These are phyloP conservation scores for Herpetomonas samuelpessoai DNA, from an alignment of 208 protist genomes.

Conservation along the genomic window DNA sequence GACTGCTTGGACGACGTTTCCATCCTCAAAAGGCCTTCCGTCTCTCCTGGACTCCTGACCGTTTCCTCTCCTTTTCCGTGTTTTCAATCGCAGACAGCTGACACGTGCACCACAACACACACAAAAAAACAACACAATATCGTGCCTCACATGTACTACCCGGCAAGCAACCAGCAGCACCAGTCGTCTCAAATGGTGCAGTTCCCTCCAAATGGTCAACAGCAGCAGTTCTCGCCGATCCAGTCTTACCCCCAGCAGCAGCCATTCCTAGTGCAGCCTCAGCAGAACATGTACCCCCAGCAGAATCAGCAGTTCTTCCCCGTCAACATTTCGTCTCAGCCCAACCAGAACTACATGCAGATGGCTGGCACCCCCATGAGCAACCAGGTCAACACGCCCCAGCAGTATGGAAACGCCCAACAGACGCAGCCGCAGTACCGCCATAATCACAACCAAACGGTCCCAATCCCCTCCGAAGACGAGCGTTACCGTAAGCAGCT, in stretches of 20 bases:
- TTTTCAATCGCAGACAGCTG: not conserved
- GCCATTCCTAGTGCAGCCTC: slow-evolving; percentile 27
- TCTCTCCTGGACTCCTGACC: too few relatives aligned
- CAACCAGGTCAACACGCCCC: slow-evolving; percentile 20
- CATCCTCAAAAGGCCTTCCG: too few relatives aligned
- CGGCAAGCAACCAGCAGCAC: slow-evolving; percentile 7
- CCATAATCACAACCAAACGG: slow-evolving; percentile 32
- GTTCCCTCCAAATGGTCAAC: slow-evolving; percentile 21
- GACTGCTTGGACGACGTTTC: too few relatives aligned
- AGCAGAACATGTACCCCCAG: slow-evolving; percentile 29
- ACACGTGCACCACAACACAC: too few relatives aligned
- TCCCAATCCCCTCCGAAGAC: slow-evolving; percentile 38
- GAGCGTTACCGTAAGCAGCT: slow-evolving; percentile 74
- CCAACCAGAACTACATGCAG: slow-evolving; percentile 32
- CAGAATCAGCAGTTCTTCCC: slow-evolving; percentile 29
- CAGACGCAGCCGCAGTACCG: slow-evolving; percentile 5
- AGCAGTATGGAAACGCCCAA: slow-evolving; percentile 9
- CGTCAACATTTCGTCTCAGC: slow-evolving; percentile 35
- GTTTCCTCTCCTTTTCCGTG: slow-evolving; percentile 1
- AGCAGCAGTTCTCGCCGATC: slow-evolving; percentile 38
- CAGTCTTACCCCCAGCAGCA: slow-evolving; percentile 29
- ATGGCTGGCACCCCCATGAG: slow-evolving; percentile 15
- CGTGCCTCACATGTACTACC: slow-evolving; percentile 22
- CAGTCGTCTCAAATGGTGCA: slow-evolving; percentile 26
- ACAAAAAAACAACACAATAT: too few relatives aligned